Conservation (phyloP, 352 stramenopile genomes). For the Phytophthora citrophthora region DNA sequence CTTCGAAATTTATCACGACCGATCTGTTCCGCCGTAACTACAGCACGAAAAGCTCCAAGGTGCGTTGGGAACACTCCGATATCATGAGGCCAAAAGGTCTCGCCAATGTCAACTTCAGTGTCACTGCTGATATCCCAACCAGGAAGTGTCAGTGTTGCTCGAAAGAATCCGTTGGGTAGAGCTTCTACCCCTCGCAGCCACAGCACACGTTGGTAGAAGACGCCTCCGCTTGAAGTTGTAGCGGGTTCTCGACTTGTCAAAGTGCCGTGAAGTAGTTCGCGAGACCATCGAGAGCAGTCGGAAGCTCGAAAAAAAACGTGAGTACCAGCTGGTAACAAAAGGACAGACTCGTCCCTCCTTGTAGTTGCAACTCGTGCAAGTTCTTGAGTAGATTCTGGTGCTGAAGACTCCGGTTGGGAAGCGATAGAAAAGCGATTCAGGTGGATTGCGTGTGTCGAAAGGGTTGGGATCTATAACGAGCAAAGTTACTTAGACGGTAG, state of each 20-base stretch:
- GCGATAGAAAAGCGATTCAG: not conserved
- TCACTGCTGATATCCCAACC: conserved; percentile 24
- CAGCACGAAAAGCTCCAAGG: conserved; percentile 60
- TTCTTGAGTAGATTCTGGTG: not conserved
- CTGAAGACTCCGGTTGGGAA: not conserved
- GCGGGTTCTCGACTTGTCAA: conserved; percentile 16
- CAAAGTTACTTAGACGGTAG: not conserved
- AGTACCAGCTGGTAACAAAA: conserved; percentile 44
- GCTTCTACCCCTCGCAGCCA: conserved; percentile 73
- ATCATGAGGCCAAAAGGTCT: conserved; percentile 48
- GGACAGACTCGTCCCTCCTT: conserved; percentile 34
- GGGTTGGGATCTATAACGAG: conserved; percentile 46
- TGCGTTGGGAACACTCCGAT: conserved; percentile 64
- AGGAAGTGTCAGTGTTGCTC: conserved; percentile 53
- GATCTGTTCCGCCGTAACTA: conserved; percentile 61
- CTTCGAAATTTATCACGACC: conserved; percentile 58
- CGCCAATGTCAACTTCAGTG: conserved; percentile 10
- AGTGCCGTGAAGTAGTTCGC: conserved; percentile 67
- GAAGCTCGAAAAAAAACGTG: conserved; percentile 60
- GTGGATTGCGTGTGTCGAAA: conserved; percentile 46
- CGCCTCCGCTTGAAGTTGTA: conserved; percentile 16
- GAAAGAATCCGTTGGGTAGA: conserved; percentile 72
- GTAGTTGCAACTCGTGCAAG: conserved; percentile 13
- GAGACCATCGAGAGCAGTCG: conserved; percentile 53
- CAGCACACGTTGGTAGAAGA: conserved; percentile 63